Percentiles rank a stretch among this genome's conserved stretches.
Conservation (phyloP, 2,329 filamentous ascomycete genomes). For the Botrytis elliptica region DNA sequence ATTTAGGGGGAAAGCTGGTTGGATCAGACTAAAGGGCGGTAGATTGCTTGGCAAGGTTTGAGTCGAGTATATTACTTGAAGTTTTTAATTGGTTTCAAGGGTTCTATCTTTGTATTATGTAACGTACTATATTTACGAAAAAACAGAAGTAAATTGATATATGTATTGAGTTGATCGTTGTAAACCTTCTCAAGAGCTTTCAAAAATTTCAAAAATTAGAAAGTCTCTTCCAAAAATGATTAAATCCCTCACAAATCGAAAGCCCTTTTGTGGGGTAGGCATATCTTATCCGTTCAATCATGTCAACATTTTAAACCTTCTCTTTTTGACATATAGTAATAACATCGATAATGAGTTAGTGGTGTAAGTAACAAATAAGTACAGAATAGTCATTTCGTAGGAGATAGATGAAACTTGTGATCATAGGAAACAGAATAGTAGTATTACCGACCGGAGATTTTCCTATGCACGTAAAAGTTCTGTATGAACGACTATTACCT, state of each 20-base stretch:
- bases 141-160: not conserved
- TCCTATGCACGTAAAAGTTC: not conserved
- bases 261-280: not conserved
- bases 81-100: not conserved
- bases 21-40: not conserved
- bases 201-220: not conserved
- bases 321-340: not conserved
- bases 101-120: not conserved
- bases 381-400: not conserved
- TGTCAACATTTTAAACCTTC: not conserved
- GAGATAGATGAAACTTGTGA: not conserved
- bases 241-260: not conserved
- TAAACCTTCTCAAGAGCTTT: not conserved
- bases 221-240: not conserved
- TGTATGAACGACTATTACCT: not conserved
- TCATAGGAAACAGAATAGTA: not conserved
- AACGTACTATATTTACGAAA: not conserved
- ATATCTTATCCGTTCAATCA: not conserved
- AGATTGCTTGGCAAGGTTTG: not conserved
- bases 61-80: not conserved
- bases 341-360: not conserved
- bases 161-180: not conserved
- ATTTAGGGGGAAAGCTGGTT: not conserved
- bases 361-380: not conserved
- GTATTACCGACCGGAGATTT: not conserved